phyloP scores from a whole-genome alignment of 768 basidiomycete species.

The Lentinula detonsa region DNA sequence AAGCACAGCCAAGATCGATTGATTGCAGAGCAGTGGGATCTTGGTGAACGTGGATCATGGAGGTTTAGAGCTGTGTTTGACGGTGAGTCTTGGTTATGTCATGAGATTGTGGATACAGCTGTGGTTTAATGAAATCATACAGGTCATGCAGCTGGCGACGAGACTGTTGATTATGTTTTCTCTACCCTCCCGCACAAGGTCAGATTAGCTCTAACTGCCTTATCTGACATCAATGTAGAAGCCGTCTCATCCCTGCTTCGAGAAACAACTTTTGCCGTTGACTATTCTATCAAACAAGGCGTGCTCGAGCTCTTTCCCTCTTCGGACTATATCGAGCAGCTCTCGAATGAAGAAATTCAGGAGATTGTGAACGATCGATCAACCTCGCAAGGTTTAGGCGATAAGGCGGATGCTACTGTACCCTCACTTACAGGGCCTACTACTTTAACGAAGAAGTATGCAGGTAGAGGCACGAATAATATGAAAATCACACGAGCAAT shows the following conservation, averaged over 20 bases:
- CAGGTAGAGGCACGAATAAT: slow-evolving; percentile 17
- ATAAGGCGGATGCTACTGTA: not conserved
- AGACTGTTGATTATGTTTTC: slow-evolving; percentile 37
- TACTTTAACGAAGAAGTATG: slow-evolving; percentile 4
- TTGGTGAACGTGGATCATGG: slow-evolving; percentile 25
- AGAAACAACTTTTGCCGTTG: slow-evolving; percentile 20
- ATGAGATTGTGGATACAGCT: slow-evolving; percentile 13
- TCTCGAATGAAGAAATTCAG: slow-evolving; percentile 33
- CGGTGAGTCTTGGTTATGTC: slow-evolving; percentile 20
- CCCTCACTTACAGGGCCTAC: not conserved
- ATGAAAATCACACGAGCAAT: slow-evolving; percentile 37
- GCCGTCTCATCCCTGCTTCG: slow-evolving; percentile 29
- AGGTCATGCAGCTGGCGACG: slow-evolving; percentile 24
- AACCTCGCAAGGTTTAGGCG: not conserved
- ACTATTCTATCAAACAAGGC: slow-evolving; percentile 29
- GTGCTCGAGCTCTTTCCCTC: slow-evolving; percentile 38
- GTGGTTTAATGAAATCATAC: slow-evolving; percentile 23
- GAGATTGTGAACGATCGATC: slow-evolving; percentile 33
- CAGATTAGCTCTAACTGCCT: slow-evolving; percentile 18
- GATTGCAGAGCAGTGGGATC: slow-evolving; percentile 24
- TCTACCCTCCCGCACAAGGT: slow-evolving; percentile 27
- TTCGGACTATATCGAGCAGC: slow-evolving; percentile 18
- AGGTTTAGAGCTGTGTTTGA: slow-evolving; percentile 43
- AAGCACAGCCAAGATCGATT: slow-evolving; percentile 41
- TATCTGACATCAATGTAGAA: slow-evolving; percentile 17